Base-by-base conservation (phyloP, 768 basidiomycete genomes). In the Boletus vinaceobasis region DNA sequence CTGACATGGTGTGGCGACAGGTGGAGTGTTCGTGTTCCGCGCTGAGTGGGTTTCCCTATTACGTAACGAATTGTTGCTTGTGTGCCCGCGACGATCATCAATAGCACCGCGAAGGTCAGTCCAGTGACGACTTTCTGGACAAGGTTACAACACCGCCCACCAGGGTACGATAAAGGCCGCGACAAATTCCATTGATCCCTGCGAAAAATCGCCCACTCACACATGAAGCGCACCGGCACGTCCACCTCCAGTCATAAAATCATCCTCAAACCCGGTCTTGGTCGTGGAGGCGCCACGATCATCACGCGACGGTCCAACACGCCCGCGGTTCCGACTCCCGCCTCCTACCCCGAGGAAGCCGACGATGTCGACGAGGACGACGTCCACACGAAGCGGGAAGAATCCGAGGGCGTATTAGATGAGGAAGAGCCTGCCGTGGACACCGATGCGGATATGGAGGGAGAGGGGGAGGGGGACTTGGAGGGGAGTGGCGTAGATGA, bases 261-360 rank as follows among this genome's bases (percentile, higher is more conserved):
- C 40, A 76, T 75, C 10, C 74, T 75, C 54, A 77, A 73, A 45
- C 75, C 75, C 2, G 74, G 72, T 32, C 57, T 68, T 11, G 66
- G 65, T 17, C 69, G 64, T 40, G 67, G 66, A 8, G 57, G 61
- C 2, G 64, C 55, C 2, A 70, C 58, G 17, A 65, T 67, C 58
- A 63, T 63, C 26, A 57, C 68, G 3, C 65, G 67, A 1, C 55
- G 56, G 33, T 66, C 68, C 23, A 10, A 53, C 43, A 66, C 66
- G 0, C 68, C 71, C 8, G 51, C 43, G 39, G 14, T 58, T 26
- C 61, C 57, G 23, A 59, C 59, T 0, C 61, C 58, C 7, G 4
- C 45, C 5, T 57, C 60, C 19, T 70, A 60, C 29, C 61, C 57
- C 4, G 65, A 60, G 7, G 64, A 68, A 23, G 39, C 37, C 14